Conservation (phyloP, 2,329 filamentous ascomycete genomes). For the Xylariomycetidae sp. region DNA sequence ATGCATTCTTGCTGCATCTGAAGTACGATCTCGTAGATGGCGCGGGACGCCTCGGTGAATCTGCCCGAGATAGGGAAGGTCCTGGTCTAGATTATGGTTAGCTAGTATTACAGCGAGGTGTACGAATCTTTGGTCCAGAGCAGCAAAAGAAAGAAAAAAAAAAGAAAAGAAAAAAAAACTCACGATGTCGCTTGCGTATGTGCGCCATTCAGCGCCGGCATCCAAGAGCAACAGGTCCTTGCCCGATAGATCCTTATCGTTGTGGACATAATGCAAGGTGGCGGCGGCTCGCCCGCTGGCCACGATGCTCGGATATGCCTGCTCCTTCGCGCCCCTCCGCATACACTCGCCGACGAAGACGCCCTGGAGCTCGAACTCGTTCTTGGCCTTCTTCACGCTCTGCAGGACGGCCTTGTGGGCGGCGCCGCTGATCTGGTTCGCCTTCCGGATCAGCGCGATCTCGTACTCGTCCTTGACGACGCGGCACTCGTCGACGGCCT, state of each 20-base stretch:
- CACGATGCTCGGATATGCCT: conserved; percentile 84
- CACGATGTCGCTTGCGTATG: conserved; percentile 66
- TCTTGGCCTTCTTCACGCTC: conserved; percentile 58
- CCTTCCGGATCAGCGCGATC: conserved; percentile 66
- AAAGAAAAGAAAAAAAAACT: conserved; percentile 19
- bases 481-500: conserved; percentile 63
- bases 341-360: conserved; percentile 74
- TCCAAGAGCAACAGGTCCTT: conserved; percentile 82
- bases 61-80: conserved; percentile 77
- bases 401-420: conserved; percentile 62
- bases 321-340: conserved; percentile 69
- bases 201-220: conserved; percentile 71
- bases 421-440: conserved; percentile 64
- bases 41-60: conserved; percentile 64
- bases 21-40: conserved; percentile 79
- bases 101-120: neutral
- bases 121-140: no score
- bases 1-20: conserved; percentile 83
- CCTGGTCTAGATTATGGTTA: conserved; percentile 55
- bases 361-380: conserved; percentile 80
- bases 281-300: conserved; percentile 76
- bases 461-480: conserved; percentile 73
- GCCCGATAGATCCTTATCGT: conserved; percentile 62
- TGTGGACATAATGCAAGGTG: conserved; percentile 83
- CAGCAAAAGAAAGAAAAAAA: no score